Base-by-base conservation (phyloP, 768 basidiomycete genomes). In the Trametes elegans region DNA sequence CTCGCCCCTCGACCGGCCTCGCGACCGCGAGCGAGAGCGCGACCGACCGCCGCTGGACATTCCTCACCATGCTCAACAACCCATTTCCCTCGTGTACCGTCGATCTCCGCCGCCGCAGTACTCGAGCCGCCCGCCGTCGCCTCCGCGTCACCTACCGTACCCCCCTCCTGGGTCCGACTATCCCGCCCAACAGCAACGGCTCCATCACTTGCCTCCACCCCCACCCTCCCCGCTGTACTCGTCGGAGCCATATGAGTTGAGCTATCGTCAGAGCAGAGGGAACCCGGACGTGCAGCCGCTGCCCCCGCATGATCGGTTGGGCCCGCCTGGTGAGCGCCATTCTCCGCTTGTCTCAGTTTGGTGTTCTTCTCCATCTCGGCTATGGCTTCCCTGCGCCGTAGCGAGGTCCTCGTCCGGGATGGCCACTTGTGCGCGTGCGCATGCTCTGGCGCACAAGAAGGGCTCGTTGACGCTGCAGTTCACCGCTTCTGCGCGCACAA, bases 11-110 rank as follows among this genome's bases (percentile, higher is more conserved):
- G 61, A 61, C 38, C 70, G 52, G 19, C 52, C 57, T 42, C 57
- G 66, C 43, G 57, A 62, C 55, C 49, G 62, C 41, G 61, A 64
- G 50, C 53, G 59, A 2, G 65, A 66, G n/a, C 64, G 60, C 47
- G 51, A 61, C 26, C 61, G 61, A 21, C 61, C 63, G 5, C 62
- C 62, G 9, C 63, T 51, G 31, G 63, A 55, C 6, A 44, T 44
- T 16, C 60, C 47, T 16, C 63, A 57, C 9, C 61, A 59, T 24
- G 38, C 60, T 19, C 66, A 61, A 13, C 57, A 60, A n/a, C 54
- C 60, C 13, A 55, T 52, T 28, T 48, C 47, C 3, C 62, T 50
- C 34, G 45, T 60, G 11, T 53, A 63, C 35, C 63, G 46, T 54
- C 57, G 44, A 38, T 58, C 59, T 28, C 55, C 58, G 10, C 58